Evolutionary conservation across 2,329 filamentous ascomycete genomes (phyloP), one percentile per base, ranked within the genome.

Genomic region (Penicillium freii): DNA sequence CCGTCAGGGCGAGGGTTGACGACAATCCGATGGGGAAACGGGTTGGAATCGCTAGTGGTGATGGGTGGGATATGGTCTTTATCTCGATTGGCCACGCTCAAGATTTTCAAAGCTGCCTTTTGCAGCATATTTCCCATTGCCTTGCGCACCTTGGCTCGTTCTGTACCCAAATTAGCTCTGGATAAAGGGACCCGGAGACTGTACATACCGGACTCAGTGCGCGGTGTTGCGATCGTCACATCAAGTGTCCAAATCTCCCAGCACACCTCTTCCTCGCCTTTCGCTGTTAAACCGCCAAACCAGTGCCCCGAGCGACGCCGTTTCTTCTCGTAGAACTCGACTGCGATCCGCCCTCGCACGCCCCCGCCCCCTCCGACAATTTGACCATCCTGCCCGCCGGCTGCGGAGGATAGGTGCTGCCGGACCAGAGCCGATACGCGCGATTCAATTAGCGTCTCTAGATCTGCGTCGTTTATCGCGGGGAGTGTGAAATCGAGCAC

Each of bases 61-160:
- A 97, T 97, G 50, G 93, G 94, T 1, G 94, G 94, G 64, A 99
- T 97, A 75, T 97, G 94, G 69, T 95, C 91, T 73, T 95, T 96
- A 75, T 97, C 89, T 51, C 85, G 80, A 76, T 96, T 96, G 68
- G 91, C 92, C 53, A 90, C 89, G 61, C 87, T 88, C 66, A 97
- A 85, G 67, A 97, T 93, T 77, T 96, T 96, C 80, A 96, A 85
- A 57, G 90, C 89, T 7, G 92, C 90, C 60, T 91, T 90, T 62
- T 92, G 86, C 54, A 99, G 85, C 43, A 91, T 94, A 61, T 91
- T 89, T 69, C 93, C 91, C 89, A 96, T 96, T 50, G 92, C 90
- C 69, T 87, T 87, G 68, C 92, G 89, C 66, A 96, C 91, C 74
- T 96, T 96, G 48, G 87, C 87, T 59, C 90, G 87, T 74, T 97